Evolutionary conservation across 192 early-diverging fungal species (phyloP).

Genomic region (Geranomyces variabilis): DNA sequence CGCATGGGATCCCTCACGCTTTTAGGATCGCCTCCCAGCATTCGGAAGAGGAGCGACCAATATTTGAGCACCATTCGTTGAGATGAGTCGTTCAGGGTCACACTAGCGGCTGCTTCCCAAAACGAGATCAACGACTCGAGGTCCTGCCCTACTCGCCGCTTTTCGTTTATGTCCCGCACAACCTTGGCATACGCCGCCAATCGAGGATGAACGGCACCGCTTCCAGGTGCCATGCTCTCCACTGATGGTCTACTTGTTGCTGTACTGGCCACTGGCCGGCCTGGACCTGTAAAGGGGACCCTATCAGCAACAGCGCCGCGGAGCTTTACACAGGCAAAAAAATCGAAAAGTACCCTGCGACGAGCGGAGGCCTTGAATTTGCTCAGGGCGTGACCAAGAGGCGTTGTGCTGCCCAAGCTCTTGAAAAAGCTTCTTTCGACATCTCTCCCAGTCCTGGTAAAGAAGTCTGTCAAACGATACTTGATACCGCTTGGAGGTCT

Average conservation of each 20-base stretch:
- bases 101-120: conserved; percentile 40
- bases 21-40: conserved; percentile 28
- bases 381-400: conserved; percentile 9
- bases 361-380: background rate
- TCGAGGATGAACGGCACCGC: conserved; percentile 12
- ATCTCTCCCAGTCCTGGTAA: conserved; percentile 72
- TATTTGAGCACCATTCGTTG: conserved; percentile 30
- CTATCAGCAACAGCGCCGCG: too few relatives aligned
- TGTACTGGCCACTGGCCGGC: too few relatives aligned
- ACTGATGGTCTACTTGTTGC: too few relatives aligned
- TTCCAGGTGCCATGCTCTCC: background rate
- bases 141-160: conserved; percentile 37
- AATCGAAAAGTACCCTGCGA: background rate
- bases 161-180: conserved; percentile 50
- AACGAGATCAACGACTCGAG: conserved; percentile 48
- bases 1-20: background rate
- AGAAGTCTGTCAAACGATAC: conserved; percentile 58
- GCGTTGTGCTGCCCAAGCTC: conserved; percentile 72
- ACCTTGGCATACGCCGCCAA: conserved; percentile 47
- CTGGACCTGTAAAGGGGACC: too few relatives aligned
- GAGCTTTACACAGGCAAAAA: background rate
- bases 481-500: conserved; percentile 72
- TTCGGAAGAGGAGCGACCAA: conserved; percentile 34
- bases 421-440: conserved; percentile 76
- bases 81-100: conserved; percentile 44